Percentiles rank a stretch among this genome's conserved stretches.
Conservation (phyloP, 225 moss, liverwort and hornwort species). For the Lunularia cruciata region DNA sequence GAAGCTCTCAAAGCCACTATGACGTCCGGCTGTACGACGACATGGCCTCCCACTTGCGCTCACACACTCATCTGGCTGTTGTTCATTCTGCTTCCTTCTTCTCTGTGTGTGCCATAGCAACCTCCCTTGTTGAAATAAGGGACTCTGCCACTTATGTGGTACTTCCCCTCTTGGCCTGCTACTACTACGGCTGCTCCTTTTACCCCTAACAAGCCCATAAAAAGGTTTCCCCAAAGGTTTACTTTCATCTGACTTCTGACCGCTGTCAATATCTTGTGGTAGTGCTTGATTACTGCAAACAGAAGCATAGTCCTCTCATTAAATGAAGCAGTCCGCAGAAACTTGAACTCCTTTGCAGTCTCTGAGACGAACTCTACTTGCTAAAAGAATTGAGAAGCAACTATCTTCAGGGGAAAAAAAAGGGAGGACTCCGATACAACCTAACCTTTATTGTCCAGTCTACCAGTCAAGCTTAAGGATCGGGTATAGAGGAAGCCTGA, state of each 20-base stretch:
- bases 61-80: conserved; percentile 43
- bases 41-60: conserved; percentile 93
- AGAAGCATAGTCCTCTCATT: too few species aligned
- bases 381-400: too few species aligned
- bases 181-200: conserved; percentile 75
- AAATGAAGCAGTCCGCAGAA: too few species aligned
- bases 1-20: conserved; percentile 97
- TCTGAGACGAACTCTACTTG: too few species aligned
- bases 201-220: conserved; percentile 71
- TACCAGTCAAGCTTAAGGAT: too few species aligned
- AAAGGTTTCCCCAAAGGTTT: conserved; percentile 57
- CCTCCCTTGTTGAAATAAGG: conserved; percentile 45
- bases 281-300: conserved; percentile 38
- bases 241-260: conserved; percentile 54
- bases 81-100: conserved; percentile 60
- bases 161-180: conserved; percentile 40
- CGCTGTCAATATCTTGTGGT: conserved; percentile 31
- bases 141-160: conserved; percentile 51
- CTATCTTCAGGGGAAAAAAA: too few species aligned
- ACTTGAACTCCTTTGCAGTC: too few species aligned
- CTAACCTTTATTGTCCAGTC: too few species aligned
- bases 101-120: conserved; percentile 51
- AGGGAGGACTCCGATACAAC: too few species aligned
- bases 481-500: too few species aligned
- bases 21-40: conserved; percentile 95